Conservation (phyloP, 169 alveolate species). For the Theileria annulata region DNA sequence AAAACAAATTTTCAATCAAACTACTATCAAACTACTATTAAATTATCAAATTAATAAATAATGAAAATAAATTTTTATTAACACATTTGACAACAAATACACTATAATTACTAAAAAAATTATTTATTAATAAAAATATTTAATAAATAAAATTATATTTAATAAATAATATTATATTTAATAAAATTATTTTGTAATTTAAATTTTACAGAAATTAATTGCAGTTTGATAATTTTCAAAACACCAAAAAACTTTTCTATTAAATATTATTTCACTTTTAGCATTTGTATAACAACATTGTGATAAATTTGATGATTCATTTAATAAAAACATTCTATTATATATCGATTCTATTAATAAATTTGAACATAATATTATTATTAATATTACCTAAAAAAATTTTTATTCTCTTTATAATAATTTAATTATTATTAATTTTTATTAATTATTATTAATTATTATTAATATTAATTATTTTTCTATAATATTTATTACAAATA, state of each 20-base stretch:
- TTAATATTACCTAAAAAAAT: neutral
- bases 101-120: neutral
- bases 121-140: too few relatives aligned
- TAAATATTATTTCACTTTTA: neutral
- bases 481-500: too few relatives aligned
- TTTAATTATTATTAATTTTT: too few relatives aligned
- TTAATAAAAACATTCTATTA: neutral
- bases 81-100: neutral
- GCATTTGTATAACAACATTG: constrained; percentile 13
- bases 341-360: neutral
- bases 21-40: too few relatives aligned
- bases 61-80: too few relatives aligned
- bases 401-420: neutral
- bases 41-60: too few relatives aligned
- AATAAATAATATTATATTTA: too few relatives aligned
- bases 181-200: neutral
- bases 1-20: too few relatives aligned
- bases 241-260: constrained; percentile 11
- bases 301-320: neutral
- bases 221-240: constrained; percentile 16
- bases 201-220: neutral
- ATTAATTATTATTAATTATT: too few relatives aligned
- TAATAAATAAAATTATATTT: too few relatives aligned
- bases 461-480: too few relatives aligned
- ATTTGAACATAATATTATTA: neutral